Base-by-base conservation (phyloP, 2,329 filamentous ascomycete species). In the Aspergillus latus region DNA sequence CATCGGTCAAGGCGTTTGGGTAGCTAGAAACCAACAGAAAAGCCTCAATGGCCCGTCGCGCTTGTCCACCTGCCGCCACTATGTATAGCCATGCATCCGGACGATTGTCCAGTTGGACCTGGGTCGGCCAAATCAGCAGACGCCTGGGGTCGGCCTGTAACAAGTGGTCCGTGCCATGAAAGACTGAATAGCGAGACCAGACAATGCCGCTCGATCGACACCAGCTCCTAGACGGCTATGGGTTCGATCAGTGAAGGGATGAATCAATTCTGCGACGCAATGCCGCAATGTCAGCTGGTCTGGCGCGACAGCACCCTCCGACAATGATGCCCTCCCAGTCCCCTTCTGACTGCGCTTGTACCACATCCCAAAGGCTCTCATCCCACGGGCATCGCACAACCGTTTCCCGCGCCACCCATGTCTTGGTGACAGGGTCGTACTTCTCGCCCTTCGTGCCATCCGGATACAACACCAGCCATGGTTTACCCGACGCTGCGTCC, bases 361-460 rank as follows among this genome's bases (percentile, higher is more conserved):
- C 47, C 9, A 58, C 52, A 40, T 59, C 57, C 54, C 59, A 56
- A 11, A 51, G 54, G 28, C 37, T 44, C 42, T 58, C 57, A 45
- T 59, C 52, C 59, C 59, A 59, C 42, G 59, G 49, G 9, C 45
- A 45, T 49, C 26, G 28, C 45, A 46, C 54, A 53, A 42, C 32
- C 34, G 40, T 26, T 13, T 21, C n/a, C n/a, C 40, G 21, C 15
- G 42, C 30, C 8, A 54, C 81, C 87, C 87, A 89, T 51, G 72
- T 74, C 64, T 87, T 82, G 5, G 83, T 85, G 0, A 70, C 72
- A 1, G 85, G 86, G 67, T 89, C 83, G 71, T 89, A 89, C 0
- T 86, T 79, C 70, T 88, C 84, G 0, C 84, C 85, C 46, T 84
- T 85, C 1, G 87, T 88, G 0, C 86, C 86, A 67, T 89, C 87